Base-by-base conservation (phyloP, 1,284 basidiomycete species). In the Moesziomyces sp. region DNA sequence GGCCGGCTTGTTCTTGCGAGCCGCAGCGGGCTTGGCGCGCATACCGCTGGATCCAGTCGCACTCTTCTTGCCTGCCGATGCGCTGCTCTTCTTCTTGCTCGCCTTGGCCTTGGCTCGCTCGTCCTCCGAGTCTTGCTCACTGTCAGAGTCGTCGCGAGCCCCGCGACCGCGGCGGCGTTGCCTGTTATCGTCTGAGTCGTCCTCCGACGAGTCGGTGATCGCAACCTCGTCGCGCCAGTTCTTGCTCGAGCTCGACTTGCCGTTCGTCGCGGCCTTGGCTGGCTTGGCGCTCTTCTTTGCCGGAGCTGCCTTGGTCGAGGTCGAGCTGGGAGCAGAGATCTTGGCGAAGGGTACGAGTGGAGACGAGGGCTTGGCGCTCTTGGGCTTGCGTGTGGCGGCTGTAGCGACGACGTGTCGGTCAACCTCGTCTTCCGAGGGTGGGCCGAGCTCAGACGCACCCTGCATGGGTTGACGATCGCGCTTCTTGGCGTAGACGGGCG, bases 171-270 rank as follows among this genome's bases (percentile, higher is more conserved):
- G 26, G 23, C 58, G 51, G 3, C 21, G 38, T 8, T 21, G 30
- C n/a, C 49, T 26, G 24, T 23, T 51, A 19, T 53, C 55, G 43
- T 57, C 61, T 4, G 53, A 58, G 14, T 58, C 65, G 5, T 67
- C 64, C 34, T 67, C 65, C 28, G 66, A 68, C 30, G 68, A 71
- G 21, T 71, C 68, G 14, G 69, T 72, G 53, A 72, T 62, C 14
- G 69, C 68, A 0, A 69, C 60, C 23, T 64, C 66, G 26, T 69
- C 66, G 11, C 69, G 55, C 69, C 69, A 72, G n/a, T 63, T 62
- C 54, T 55, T 59, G 57, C 57, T 57, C 35, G 52, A 28, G 18
- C 67, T 72, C 5, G 49, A 2, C 42, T 63, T 60, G 21, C 43
- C 43, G n/a, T 28, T 30, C 18, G 54, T 28, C 1, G 35, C 24